Evolutionary conservation across 441 rosid genomes (phyloP).

Genomic region (Corymbia citriodora): DNA sequence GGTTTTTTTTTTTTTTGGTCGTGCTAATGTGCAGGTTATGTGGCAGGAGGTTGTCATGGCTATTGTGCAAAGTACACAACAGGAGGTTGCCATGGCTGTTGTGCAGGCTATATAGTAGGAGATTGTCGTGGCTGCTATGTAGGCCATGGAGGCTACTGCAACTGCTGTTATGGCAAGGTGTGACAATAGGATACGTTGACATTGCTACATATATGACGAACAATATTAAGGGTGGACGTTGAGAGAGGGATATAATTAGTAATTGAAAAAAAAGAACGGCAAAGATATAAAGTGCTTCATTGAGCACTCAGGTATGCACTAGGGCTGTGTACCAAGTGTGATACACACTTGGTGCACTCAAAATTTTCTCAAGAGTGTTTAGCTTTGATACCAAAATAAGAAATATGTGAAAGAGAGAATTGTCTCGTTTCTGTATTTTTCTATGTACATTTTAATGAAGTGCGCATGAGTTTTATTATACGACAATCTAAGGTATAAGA

Average conservation of each 20-base stretch:
- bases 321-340: background rate
- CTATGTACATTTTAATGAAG: background rate
- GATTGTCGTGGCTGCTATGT: background rate
- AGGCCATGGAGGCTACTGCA: background rate
- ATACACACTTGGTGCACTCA: background rate
- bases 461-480: background rate
- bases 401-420: background rate
- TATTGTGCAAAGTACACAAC: background rate
- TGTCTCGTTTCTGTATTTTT: background rate
- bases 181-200: background rate
- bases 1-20: too few species aligned
- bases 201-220: background rate
- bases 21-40: background rate
- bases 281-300: background rate
- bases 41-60: background rate
- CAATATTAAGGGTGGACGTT: background rate
- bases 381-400: background rate
- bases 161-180: background rate
- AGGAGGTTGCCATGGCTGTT: background rate
- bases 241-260: background rate
- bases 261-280: too few species aligned
- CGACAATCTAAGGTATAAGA: background rate
- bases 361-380: background rate
- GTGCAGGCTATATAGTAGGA: background rate
- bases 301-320: background rate